phyloP scores from a whole-genome alignment of 257 asterid genomes.

The Anisodus tanguticus region DNA sequence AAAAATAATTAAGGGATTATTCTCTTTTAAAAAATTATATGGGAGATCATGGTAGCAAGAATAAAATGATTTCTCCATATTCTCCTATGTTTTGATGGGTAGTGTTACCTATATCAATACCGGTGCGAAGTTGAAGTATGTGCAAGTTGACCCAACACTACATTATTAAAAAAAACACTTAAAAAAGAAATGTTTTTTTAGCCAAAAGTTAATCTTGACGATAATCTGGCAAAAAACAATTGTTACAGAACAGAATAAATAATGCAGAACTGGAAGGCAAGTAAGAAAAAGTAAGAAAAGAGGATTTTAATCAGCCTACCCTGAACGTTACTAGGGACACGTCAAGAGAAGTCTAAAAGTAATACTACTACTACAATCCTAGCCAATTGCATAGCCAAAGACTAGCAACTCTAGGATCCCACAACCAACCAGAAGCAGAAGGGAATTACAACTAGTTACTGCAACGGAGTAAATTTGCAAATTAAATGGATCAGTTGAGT shows the following conservation, averaged over 20 bases:
- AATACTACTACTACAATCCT: background rate
- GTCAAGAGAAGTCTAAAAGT: no score
- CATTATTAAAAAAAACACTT: no score
- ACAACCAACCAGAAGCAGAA: slow-evolving; percentile 34
- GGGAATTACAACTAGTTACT: background rate
- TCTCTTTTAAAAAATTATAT: no score
- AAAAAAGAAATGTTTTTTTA: no score
- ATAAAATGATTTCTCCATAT: no score
- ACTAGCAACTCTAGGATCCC: slow-evolving; percentile 32
- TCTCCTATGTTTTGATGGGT: no score
- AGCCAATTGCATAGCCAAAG: background rate
- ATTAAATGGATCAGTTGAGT: slow-evolving; percentile 47
- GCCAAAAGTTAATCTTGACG: background rate
- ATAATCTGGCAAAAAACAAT: background rate
- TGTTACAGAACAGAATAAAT: background rate
- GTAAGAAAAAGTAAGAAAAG: background rate
- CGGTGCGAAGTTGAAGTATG: no score
- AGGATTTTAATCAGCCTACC: background rate
- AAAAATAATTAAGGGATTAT: no score
- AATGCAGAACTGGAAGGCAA: background rate
- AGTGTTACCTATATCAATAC: no score
- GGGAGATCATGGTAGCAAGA: no score
- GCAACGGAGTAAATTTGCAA: slow-evolving; percentile 41
- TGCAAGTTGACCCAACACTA: no score
- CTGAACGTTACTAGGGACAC: no score